Evolutionary conservation across 768 basidiomycete genomes (phyloP), one percentile per base, ranked within the genome.

Genomic region (Termitomyces heimii): DNA sequence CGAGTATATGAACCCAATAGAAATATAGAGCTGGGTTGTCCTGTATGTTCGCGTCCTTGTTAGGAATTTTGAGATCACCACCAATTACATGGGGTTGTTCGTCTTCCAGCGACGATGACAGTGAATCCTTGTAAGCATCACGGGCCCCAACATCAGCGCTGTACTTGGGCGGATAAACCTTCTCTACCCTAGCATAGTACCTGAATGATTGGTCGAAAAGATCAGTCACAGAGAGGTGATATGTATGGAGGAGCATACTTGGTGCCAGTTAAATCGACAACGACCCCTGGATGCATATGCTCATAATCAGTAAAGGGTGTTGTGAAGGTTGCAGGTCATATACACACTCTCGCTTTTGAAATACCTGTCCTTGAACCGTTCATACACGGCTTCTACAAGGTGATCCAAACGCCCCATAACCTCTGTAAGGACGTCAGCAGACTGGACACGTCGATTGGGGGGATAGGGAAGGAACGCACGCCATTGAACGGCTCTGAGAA

Each of bases 401-500:
- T 91, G 90, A 73, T 99, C 96, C 54, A 98, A 77, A 58, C 97
- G 88, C 47, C 97, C 96, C 73, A 98, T 89, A 63, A 98, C 92
- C 86, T 97, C 95, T 97, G 72, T 37, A 61, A 65, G 63, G 57
- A 43, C 56, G 55, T 61, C 60, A 64, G 43, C 58, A 56, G 46
- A 54, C 58, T 22, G 49, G 49, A 57, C 54, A 55, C 47, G 60
- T 59, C 53, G 63, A 58, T 56, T 45, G 54, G 53, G 57, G 20
- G 55, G 53, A 59, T 65, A 55, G 62, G 60, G 64, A 65, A 56
- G 57, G 68, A 45, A 88, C 95, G 63, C 71, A 98, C 96, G 95
- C 86, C 93, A 98, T 79, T 99, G 97, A 57, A 97, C 94, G 20
- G 92, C 87, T 65, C 81, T 87, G 62, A 99, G 85, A 53, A 98